Evolutionary conservation across 2,329 filamentous ascomycete species (phyloP), one percentile per base, ranked within the genome.

Genomic region (Talaromyces sp.): DNA sequence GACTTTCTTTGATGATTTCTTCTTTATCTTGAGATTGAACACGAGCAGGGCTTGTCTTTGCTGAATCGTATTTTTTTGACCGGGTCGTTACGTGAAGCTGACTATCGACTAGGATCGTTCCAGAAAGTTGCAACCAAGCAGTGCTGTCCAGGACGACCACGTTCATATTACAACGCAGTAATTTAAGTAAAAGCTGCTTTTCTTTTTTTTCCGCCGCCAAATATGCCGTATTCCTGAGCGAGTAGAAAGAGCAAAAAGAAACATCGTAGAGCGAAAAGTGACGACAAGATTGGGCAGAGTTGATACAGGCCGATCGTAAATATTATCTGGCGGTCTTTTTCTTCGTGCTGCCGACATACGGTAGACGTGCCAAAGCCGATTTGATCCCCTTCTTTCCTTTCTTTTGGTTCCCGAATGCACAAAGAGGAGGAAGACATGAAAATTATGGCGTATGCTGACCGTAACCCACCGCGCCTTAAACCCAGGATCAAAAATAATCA

Each of bases 81-180:
- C 73, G 72, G 71, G 73, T 75, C 75, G 75, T 77, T 77, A 77
- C 73, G 70, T 72, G 70, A 67, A 69, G 72, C 70, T 77, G 72
- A 73, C 71, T 74, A 74, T 65, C 71, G 68, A 74, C 66, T 55
- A 73, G 67, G 71, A 73, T 70, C 70, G 72, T 67, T 73, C 70
- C 71, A 69, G 72, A 70, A 69, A 68, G 70, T 68, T 72, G 67
- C 65, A 73, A 70, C 67, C 69, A 67, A 69, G 67, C 60, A 74
- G 70, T 76, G 74, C 71, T 77, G 75, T 73, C 66, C 73, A 76
- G 75, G 72, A 77, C 65, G 76, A 73, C 74, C 70, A 71, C 70
- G 70, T 73, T 50, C 51, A 75, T 55, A 77, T 76, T 78, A 78
- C 75, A 77, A 75, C 73, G 75, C 73, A 71, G 67, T 67, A 68